Evolutionary conservation across 768 basidiomycete genomes (phyloP).

Genomic region (Mycena rebaudengoi): DNA sequence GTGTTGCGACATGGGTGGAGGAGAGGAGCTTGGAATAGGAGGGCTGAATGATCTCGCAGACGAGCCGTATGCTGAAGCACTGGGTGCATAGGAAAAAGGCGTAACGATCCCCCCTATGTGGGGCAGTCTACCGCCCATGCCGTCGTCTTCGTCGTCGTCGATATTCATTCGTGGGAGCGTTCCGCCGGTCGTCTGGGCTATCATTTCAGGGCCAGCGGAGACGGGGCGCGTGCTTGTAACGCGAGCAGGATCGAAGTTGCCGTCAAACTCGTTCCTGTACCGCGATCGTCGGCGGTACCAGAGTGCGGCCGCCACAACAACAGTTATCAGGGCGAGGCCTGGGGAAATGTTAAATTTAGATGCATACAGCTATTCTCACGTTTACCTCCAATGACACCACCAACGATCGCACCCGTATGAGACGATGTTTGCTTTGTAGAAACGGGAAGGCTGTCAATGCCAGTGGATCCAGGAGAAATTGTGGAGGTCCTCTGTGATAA

Average conservation of each 20-base stretch:
- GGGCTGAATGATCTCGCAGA: constrained; percentile 26
- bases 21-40: constrained; percentile 22
- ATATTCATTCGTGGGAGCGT: constrained; percentile 23
- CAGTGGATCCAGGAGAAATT: constrained; percentile 22
- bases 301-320: constrained; percentile 7
- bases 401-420: constrained; percentile 45
- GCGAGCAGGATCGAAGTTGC: constrained; percentile 28
- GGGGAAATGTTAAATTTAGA: constrained; percentile 29
- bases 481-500: constrained; percentile 18
- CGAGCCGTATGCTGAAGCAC: constrained; percentile 4
- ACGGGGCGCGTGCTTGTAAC: constrained; percentile 10
- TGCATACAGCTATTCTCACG: too few species aligned
- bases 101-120: constrained; percentile 22
- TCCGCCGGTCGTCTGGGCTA: constrained; percentile 18
- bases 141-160: constrained; percentile 25
- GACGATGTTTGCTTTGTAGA: constrained; percentile 7
- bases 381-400: constrained; percentile 46
- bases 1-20: constrained; percentile 28
- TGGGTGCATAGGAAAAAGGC: constrained; percentile 22
- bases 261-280: constrained; percentile 18
- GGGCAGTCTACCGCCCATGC: constrained; percentile 22
- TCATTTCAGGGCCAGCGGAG: constrained; percentile 18
- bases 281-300: constrained; percentile 20
- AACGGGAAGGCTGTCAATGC: not conserved
- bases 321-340: constrained; percentile 31